Evolutionary conservation across 2,329 filamentous ascomycete genomes (phyloP).

Genomic region (Tolypocladium pustulatum): DNA sequence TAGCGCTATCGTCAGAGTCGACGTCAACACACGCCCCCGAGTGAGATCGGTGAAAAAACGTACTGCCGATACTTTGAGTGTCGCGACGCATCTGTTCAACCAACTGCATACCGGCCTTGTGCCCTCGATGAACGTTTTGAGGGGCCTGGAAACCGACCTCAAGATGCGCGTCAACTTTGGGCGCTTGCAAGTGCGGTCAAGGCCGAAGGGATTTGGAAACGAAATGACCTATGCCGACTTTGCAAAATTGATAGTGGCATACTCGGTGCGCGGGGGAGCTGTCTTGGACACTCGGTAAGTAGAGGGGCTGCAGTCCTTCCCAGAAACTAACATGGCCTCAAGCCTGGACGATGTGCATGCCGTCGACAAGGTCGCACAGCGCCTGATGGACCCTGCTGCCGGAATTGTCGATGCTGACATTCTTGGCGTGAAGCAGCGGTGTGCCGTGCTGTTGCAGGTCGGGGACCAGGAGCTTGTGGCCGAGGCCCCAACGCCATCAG

Average conservation of each 20-base stretch:
- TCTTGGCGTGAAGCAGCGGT: conserved; percentile 6
- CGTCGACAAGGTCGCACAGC: conserved; percentile 3
- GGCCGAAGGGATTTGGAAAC: conserved; percentile 13
- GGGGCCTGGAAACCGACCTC: conserved; percentile 13
- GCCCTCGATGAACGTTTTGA: conserved; percentile 13
- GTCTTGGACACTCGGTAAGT: conserved; percentile 15
- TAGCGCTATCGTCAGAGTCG: conserved; percentile 10
- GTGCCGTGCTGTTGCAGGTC: conserved; percentile 10
- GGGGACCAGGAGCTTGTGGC: conserved; percentile 11
- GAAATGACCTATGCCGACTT: conserved; percentile 15
- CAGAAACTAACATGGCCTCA: background rate
- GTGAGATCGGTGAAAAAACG: background rate
- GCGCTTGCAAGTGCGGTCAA: conserved; percentile 13
- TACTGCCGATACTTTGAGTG: background rate
- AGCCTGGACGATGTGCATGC: conserved; percentile 4
- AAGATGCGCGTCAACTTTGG: conserved; percentile 23
- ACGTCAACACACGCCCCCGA: conserved; percentile 13
- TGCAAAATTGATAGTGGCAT: conserved; percentile 12
- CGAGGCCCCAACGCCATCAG: conserved; percentile 4
- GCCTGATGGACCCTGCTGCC: conserved; percentile 1
- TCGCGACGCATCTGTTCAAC: conserved; percentile 3
- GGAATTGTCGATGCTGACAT: conserved; percentile 6
- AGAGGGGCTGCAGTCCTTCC: background rate
- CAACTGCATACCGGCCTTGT: conserved; percentile 11
- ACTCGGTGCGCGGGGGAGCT: conserved; percentile 18